Percentiles rank a stretch among this genome's conserved stretches.
Evolutionary conservation across 352 stramenopile species (phyloP).

Genomic region (Globisporangium iwayamae): DNA sequence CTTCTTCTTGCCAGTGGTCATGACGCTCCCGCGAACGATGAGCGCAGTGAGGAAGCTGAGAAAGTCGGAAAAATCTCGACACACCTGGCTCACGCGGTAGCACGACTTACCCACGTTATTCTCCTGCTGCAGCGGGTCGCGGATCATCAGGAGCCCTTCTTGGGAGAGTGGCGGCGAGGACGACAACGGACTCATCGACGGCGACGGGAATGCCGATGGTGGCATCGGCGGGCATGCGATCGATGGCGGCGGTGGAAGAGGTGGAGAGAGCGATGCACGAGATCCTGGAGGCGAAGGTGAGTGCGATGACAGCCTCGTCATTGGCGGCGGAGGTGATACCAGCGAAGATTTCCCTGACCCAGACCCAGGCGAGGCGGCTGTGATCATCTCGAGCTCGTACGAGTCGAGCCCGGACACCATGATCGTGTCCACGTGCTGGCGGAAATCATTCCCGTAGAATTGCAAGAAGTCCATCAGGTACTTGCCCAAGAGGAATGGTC

Average conservation of each 20-base stretch:
- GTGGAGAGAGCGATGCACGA: conserved; percentile 9
- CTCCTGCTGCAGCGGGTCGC: conserved; percentile 58
- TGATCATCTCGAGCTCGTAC: conserved; percentile 7
- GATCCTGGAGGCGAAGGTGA: not conserved
- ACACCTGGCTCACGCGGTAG: conserved; percentile 82
- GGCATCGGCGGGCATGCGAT: conserved; percentile 2
- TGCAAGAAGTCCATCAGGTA: conserved; percentile 82
- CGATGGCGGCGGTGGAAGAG: conserved; percentile 12
- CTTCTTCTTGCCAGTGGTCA: conserved; percentile 51
- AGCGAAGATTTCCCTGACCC: conserved; percentile 6
- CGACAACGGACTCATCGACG: conserved; percentile 6
- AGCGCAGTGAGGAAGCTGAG: conserved; percentile 76
- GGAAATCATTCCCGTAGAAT: conserved; percentile 82
- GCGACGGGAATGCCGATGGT: not conserved
- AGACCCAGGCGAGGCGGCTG: not conserved
- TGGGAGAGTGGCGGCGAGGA: conserved; percentile 19
- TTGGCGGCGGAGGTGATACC: not conserved
- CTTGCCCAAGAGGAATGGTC: conserved; percentile 67
- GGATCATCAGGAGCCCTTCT: conserved; percentile 56
- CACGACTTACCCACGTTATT: conserved; percentile 87
- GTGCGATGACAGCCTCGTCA: conserved; percentile 1
- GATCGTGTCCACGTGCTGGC: conserved; percentile 67
- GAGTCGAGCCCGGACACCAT: conserved; percentile 9
- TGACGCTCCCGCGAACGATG: conserved; percentile 76
- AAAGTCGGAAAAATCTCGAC: conserved; percentile 80